These are phyloP conservation scores for Posidonia australis DNA, from an alignment of 106 monocot species.

Conservation along the genomic window DNA sequence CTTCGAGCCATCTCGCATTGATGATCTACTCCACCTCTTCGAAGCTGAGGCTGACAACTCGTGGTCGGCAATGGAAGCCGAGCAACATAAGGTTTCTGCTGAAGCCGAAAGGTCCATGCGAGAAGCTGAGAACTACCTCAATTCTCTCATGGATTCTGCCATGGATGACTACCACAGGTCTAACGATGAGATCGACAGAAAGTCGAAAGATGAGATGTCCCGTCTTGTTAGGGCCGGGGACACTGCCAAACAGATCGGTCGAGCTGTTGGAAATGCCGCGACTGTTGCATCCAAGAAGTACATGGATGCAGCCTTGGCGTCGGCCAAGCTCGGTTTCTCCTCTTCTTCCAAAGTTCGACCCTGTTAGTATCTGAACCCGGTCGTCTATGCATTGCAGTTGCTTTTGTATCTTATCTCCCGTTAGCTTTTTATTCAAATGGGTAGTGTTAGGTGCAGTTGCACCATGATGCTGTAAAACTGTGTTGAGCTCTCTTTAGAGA, in stretches of 20 bases:
- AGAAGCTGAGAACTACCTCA: constrained; percentile 26
- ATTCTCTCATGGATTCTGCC: constrained; percentile 26
- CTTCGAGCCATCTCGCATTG: constrained; percentile 29
- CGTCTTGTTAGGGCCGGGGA: constrained; percentile 6
- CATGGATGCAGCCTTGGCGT: constrained; percentile 17
- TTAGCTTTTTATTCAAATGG: too few species aligned
- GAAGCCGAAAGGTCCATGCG: constrained; percentile 18
- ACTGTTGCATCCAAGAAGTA: constrained; percentile 22
- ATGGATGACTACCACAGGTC: constrained; percentile 14
- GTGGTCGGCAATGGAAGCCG: constrained; percentile 16
- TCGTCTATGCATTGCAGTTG: too few species aligned
- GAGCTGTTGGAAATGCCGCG: constrained; percentile 9
- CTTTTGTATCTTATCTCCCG: too few species aligned
- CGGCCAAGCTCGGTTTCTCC: constrained; percentile 14
- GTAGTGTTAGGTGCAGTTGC: too few species aligned
- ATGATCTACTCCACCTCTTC: constrained; percentile 29
- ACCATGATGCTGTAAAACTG: too few species aligned
- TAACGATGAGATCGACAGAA: constrained; percentile 2
- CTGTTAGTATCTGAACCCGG: background rate
- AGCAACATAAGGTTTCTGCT: constrained; percentile 1
- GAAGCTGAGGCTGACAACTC: constrained; percentile 28
- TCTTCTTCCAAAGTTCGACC: constrained; percentile 26
- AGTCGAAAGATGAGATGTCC: constrained; percentile 11
- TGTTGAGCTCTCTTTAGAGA: too few species aligned
- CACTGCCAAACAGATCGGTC: constrained; percentile 5